Percentiles rank a stretch among this genome's conserved stretches.
Conservation (phyloP, 768 basidiomycete species). For the Leccinum truebloodii region DNA sequence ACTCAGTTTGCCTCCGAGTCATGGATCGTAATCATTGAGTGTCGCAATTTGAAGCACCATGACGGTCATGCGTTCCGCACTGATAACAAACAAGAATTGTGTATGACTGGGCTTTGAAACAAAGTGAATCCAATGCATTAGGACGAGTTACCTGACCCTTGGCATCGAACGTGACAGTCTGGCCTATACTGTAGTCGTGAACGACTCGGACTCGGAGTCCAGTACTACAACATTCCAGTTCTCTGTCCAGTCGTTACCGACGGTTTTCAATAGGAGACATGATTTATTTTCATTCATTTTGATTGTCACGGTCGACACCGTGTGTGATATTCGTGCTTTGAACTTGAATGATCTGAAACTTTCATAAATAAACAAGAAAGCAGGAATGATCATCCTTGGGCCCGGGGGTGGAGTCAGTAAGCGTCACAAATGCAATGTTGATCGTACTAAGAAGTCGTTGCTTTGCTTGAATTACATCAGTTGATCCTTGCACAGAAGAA, state of each 20-base stretch:
- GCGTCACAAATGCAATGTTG: constrained; percentile 99
- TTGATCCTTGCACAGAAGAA: constrained; percentile 64
- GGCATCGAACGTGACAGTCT: too few species aligned
- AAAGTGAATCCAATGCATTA: too few species aligned
- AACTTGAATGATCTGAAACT: constrained; percentile 65
- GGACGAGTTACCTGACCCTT: too few species aligned
- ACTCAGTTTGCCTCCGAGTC: too few species aligned
- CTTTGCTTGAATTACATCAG: constrained; percentile 3
- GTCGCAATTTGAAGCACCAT: too few species aligned
- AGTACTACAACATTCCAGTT: constrained; percentile 81
- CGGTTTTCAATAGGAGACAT: constrained; percentile 94
- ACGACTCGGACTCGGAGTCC: too few species aligned
- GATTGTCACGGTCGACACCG: constrained; percentile 74
- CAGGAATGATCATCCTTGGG: constrained; percentile 98
- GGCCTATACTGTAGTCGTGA: too few species aligned
- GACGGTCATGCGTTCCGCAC: too few species aligned
- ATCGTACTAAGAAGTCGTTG: constrained; percentile 58
- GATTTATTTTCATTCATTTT: constrained; percentile 99
- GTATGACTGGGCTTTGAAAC: too few species aligned
- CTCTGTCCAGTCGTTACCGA: constrained; percentile 99
- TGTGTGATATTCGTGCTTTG: constrained; percentile 86
- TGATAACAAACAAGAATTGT: too few species aligned
- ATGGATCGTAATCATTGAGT: too few species aligned
- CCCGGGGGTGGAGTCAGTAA: constrained; percentile 88
- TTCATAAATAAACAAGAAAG: constrained; percentile 80